Percentiles rank a stretch among this genome's conserved stretches.
These are phyloP conservation scores for Cladosporium cucumerinum DNA, from an alignment of 2,329 filamentous ascomycete species.

Conservation along the genomic window DNA sequence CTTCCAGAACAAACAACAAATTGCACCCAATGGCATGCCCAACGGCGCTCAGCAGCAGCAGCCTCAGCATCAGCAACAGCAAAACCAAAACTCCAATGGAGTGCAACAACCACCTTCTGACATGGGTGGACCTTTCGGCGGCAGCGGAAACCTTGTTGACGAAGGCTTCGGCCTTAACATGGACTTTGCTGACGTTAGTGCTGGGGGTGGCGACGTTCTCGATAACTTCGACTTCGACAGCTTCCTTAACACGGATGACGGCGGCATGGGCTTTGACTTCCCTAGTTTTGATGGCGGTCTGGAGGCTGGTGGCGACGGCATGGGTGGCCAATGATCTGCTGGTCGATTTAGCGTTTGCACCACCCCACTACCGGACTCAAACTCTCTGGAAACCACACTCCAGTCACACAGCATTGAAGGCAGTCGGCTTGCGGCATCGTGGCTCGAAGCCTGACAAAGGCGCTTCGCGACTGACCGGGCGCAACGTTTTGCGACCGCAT, in stretches of 20 bases:
- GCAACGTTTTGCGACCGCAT: background rate
- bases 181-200: constrained; percentile 41
- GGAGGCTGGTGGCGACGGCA: constrained; percentile 15
- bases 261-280: constrained; percentile 34
- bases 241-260: constrained; percentile 53
- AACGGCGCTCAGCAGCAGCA: constrained; percentile 23
- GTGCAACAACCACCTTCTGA: constrained; percentile 25
- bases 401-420: background rate
- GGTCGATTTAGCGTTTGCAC: background rate
- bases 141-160: constrained; percentile 39
- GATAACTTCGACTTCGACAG: constrained; percentile 66
- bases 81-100: constrained; percentile 22
- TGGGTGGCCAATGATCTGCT: constrained; percentile 10
- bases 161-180: constrained; percentile 36
- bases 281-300: constrained; percentile 11
- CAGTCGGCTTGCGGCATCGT: background rate
- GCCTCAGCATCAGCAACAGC: constrained; percentile 30
- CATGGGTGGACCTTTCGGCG: constrained; percentile 32
- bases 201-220: constrained; percentile 60
- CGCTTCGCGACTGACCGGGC: background rate
- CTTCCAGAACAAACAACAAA: constrained; percentile 37
- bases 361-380: background rate
- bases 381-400: background rate
- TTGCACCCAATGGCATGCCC: constrained; percentile 29
- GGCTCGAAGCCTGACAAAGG: background rate